Evolutionary conservation across 345 rosid species (phyloP).

Genomic region (Populus pruinosa): DNA sequence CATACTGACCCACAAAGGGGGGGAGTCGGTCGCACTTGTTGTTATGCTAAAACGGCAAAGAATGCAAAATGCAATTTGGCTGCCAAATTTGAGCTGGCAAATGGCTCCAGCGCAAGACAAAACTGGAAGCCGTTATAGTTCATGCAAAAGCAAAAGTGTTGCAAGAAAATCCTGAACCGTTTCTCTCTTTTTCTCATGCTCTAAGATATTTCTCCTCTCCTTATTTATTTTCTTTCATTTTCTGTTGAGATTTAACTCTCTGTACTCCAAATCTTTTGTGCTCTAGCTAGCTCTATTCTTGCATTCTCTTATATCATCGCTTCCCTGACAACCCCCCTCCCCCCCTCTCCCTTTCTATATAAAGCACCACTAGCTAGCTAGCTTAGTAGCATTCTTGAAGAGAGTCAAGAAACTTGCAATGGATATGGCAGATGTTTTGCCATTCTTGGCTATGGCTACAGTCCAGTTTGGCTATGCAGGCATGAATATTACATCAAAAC

Average conservation of each 20-base stretch:
- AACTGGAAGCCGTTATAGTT: constrained; percentile 17
- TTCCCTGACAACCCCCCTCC: too few relatives aligned
- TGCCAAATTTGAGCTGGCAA: too few relatives aligned
- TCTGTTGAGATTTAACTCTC: constrained; percentile 13
- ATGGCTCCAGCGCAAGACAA: neutral
- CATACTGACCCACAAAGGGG: too few relatives aligned
- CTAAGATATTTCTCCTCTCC: constrained; percentile 16
- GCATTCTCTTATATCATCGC: neutral
- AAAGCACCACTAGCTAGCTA: neutral
- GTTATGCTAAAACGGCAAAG: neutral
- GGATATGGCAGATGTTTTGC: constrained; percentile 41
- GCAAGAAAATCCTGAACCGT: constrained; percentile 42
- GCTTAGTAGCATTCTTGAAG: neutral
- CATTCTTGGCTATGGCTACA: constrained; percentile 69
- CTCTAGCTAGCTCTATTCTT: neutral
- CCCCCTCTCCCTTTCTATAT: constrained; percentile 9
- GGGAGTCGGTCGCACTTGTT: neutral
- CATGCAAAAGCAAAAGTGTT: constrained; percentile 23
- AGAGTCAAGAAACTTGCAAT: constrained; percentile 14
- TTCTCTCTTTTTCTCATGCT: constrained; percentile 17
- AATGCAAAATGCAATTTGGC: too few relatives aligned
- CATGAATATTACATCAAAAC: constrained; percentile 81
- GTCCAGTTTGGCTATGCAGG: constrained; percentile 78
- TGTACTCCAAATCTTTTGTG: neutral
- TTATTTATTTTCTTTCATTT: constrained; percentile 14